Base-by-base conservation (phyloP, 305 asterid genomes). In the Solanum hybrid region DNA sequence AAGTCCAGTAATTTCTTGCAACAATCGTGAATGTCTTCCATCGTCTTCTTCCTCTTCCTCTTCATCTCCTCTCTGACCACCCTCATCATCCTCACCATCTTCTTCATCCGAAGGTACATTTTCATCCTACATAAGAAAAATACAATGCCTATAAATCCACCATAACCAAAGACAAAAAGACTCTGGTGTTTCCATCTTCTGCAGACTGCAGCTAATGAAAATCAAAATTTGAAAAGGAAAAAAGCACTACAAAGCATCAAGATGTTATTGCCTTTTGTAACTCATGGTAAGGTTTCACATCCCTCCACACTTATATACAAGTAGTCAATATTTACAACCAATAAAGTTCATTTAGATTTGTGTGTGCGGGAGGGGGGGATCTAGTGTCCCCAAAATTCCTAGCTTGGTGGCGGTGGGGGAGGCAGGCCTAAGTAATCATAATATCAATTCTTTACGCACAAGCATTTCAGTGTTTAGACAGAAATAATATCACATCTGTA, bases 1-100 rank as follows among this genome's bases (percentile, higher is more conserved):
- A 89, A 96, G 97, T 89, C 98, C 98, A 86, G 99, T 96, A 87
- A 97, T 92, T 69, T 88, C 93, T 92, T 95, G 95, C 95, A 97
- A 90, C 98, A 97, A 95, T 91, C 98, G 92, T 2, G 88, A 89
- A 91, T 96, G 99, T 90, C 93, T 93, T 80, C 88, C 95, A 75
- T 90, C 94, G 38, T n/a, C n/a, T n/a, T n/a, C n/a, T n/a, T 94
- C 96, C 17, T 91, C 93, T 66, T n/a, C 29, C 73, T n/a, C 73
- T n/a, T 66, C 93, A 42, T 81, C 90, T 40, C 92, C 94, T 19
- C 81, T 90, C 56, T 45, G 90, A 17, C 91, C 94, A 15, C 91
- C 93, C 14, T 91, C 95, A 56, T 91, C 96, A 0, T 90, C 96
- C 36, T 90, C 95, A 85, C 91, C 95, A 66, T 91, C 96, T 0